Percentiles rank a stretch among this genome's conserved stretches.
Conservation (phyloP, 768 basidiomycete species). For the Amanita inopinata region DNA sequence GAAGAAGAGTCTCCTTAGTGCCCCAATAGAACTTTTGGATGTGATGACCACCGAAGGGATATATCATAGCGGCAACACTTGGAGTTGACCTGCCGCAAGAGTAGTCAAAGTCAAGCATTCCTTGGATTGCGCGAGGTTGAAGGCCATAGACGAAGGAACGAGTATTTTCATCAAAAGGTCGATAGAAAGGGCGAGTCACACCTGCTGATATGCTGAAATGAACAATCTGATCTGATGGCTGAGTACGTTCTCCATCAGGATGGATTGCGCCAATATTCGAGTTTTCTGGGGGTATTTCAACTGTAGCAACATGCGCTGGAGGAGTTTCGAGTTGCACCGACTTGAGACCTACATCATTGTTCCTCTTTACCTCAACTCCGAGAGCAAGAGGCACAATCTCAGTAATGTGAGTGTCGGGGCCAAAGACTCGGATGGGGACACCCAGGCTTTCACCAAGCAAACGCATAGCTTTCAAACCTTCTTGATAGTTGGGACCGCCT, state of each 20-base stretch:
- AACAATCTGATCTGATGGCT: constrained; percentile 83
- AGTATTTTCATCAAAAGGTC: constrained; percentile 90
- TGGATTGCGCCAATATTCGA: constrained; percentile 63
- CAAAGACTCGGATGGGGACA: constrained; percentile 94
- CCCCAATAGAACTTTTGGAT: constrained; percentile 99
- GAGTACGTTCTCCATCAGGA: constrained; percentile 70
- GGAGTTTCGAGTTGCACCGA: constrained; percentile 30
- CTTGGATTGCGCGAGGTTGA: constrained; percentile 98
- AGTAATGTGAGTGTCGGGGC: constrained; percentile 97
- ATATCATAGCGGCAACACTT: constrained; percentile 98
- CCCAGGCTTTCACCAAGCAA: constrained; percentile 94
- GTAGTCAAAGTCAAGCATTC: constrained; percentile 95
- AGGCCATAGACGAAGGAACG: constrained; percentile 97
- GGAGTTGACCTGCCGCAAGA: constrained; percentile 89
- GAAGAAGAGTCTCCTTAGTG: constrained; percentile 95
- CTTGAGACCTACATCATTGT: constrained; percentile 18
- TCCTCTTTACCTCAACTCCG: constrained; percentile 57
- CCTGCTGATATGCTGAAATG: constrained; percentile 56
- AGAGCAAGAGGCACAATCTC: constrained; percentile 98
- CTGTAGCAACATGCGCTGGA: constrained; percentile 25
- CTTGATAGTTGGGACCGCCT: constrained; percentile 99
- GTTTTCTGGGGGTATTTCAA: constrained; percentile 11
- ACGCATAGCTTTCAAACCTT: constrained; percentile 94
- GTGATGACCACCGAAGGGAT: constrained; percentile 99
- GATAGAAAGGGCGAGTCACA: constrained; percentile 61